These are phyloP conservation scores for Xylariaceae sp. DNA, from an alignment of 2,329 filamentous ascomycete genomes.

Conservation along the genomic window DNA sequence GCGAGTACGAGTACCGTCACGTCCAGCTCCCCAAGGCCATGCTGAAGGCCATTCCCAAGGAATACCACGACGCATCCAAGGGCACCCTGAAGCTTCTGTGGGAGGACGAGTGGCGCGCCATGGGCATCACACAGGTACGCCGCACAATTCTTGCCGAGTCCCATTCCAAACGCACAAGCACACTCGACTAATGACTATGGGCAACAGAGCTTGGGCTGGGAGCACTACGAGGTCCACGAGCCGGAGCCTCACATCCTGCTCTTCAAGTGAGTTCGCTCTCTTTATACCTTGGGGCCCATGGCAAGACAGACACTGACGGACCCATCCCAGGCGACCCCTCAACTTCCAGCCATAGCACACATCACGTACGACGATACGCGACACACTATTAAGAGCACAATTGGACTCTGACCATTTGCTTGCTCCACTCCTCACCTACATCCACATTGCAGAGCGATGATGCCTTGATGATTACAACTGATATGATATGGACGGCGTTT, in stretches of 20 bases:
- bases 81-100: slow-evolving; percentile 94
- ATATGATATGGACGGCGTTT: slow-evolving; percentile 29
- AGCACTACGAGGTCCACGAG: slow-evolving; percentile 98
- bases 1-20: slow-evolving; percentile 93
- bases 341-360: slow-evolving; percentile 70
- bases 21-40: slow-evolving; percentile 97
- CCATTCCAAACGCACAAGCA: neutral
- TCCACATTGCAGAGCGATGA: slow-evolving; percentile 34
- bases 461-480: slow-evolving; percentile 25
- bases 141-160: neutral
- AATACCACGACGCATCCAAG: slow-evolving; percentile 85
- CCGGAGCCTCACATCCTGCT: slow-evolving; percentile 97
- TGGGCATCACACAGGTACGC: slow-evolving; percentile 92
- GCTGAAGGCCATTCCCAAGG: slow-evolving; percentile 93
- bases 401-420: slow-evolving; percentile 14
- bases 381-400: slow-evolving; percentile 14
- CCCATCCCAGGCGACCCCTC: slow-evolving; percentile 64
- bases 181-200: slow-evolving; percentile 2
- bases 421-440: slow-evolving; percentile 20
- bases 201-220: slow-evolving; percentile 88
- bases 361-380: slow-evolving; percentile 38
- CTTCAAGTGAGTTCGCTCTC: slow-evolving; percentile 77
- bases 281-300: neutral
- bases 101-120: slow-evolving; percentile 97
- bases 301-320: slow-evolving; percentile 9